Evolutionary conservation across 768 basidiomycete species (phyloP).

Genomic region (Panaeolus cyanescens): DNA sequence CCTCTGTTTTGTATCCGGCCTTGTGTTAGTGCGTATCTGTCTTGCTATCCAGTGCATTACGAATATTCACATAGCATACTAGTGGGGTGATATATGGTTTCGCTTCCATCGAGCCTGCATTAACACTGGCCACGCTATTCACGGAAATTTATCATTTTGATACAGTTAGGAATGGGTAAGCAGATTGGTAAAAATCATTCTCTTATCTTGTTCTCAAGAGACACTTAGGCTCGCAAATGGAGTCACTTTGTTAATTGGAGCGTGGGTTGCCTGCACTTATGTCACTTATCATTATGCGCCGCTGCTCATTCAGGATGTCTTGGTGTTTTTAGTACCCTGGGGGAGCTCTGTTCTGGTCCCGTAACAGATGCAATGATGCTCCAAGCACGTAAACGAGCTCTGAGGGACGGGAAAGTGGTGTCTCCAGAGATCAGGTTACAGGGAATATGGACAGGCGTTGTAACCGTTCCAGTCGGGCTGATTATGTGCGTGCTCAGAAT

Average conservation of each 20-base stretch:
- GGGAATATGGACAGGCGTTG: slow-evolving; percentile 40
- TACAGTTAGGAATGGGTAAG: slow-evolving; percentile 37
- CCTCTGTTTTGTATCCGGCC: slow-evolving; percentile 39
- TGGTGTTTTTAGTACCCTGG: slow-evolving; percentile 24
- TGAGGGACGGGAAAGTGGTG: slow-evolving; percentile 22
- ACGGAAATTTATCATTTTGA: slow-evolving; percentile 39
- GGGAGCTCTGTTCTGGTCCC: slow-evolving; percentile 37
- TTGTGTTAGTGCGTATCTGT: slow-evolving; percentile 31
- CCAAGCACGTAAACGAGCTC: slow-evolving; percentile 29
- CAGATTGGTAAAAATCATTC: not conserved
- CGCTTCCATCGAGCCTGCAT: slow-evolving; percentile 40
- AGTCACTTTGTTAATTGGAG: slow-evolving; percentile 35
- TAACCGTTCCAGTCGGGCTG: slow-evolving; percentile 34
- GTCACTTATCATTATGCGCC: not conserved
- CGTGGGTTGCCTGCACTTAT: slow-evolving; percentile 22
- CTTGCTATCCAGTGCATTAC: not conserved
- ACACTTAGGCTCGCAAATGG: slow-evolving; percentile 34
- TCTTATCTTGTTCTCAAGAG: not conserved
- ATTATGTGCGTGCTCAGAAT: slow-evolving; percentile 27
- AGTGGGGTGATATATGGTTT: slow-evolving; percentile 40
- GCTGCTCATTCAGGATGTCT: not conserved
- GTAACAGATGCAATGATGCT: slow-evolving; percentile 38
- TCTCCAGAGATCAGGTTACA: slow-evolving; percentile 36
- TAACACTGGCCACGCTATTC: slow-evolving; percentile 39
- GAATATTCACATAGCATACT: not conserved